A percentile compares a stretch with the other conserved stretches of the same genome.
Conservation (phyloP, 441 rosid genomes). For the Metrosideros polymorpha region DNA sequence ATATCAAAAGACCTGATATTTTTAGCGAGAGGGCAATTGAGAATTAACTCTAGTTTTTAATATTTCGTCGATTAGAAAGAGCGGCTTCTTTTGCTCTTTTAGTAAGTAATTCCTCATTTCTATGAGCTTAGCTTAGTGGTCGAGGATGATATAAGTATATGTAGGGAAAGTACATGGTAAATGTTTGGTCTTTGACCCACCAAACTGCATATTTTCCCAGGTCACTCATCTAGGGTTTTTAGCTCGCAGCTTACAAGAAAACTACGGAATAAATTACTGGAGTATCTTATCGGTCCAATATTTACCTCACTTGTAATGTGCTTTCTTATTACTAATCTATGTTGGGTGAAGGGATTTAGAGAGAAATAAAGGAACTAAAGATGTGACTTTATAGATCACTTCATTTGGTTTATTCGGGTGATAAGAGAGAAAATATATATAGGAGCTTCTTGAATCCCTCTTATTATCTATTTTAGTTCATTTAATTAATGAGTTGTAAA, state of each 20-base stretch:
- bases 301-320: background rate
- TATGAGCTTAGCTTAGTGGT: background rate
- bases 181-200: background rate
- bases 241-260: background rate
- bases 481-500: background rate
- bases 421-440: background rate
- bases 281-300: background rate
- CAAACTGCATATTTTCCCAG: background rate
- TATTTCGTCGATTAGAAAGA: background rate
- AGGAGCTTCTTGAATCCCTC: background rate
- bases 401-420: background rate
- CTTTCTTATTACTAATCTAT: background rate
- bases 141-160: background rate
- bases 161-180: background rate
- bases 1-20: background rate
- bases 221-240: background rate
- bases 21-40: background rate
- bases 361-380: background rate
- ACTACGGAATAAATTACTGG: background rate
- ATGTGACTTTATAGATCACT: background rate
- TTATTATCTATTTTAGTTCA: background rate
- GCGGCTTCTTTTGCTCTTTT: background rate
- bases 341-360: background rate
- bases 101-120: background rate
- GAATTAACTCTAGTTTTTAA: background rate